Evolutionary conservation across 495 filamentous ascomycete species (phyloP).

Genomic region (Parachaetomium inaequale): DNA sequence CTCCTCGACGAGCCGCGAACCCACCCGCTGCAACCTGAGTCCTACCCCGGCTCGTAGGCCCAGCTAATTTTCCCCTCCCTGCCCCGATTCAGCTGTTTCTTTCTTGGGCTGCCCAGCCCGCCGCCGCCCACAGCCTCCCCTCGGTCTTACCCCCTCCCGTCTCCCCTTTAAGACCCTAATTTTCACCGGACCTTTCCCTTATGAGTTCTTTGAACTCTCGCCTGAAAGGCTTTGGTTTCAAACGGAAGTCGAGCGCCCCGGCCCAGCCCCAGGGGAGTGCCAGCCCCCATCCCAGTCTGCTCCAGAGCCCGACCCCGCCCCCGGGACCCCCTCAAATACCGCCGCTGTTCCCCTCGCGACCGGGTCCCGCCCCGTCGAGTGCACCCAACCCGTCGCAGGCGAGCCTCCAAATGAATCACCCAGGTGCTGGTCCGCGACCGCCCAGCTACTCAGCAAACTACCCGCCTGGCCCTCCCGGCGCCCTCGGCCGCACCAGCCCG

Average conservation of each 20-base stretch:
- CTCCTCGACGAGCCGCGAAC: constrained; percentile 9
- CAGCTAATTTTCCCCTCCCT: constrained; percentile 20
- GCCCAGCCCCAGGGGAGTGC: constrained; percentile 32
- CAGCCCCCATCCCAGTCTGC: constrained; percentile 33
- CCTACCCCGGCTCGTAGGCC: constrained; percentile 10
- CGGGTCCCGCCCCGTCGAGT: constrained; percentile 42
- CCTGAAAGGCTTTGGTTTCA: constrained; percentile 57
- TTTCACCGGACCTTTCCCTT: constrained; percentile 29
- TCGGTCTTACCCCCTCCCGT: constrained; percentile 14
- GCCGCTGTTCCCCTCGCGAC: constrained; percentile 41
- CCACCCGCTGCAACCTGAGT: constrained; percentile 21
- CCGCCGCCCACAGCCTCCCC: constrained; percentile 26
- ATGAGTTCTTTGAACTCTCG: constrained; percentile 63
- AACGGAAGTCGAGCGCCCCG: constrained; percentile 51
- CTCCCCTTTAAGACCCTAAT: constrained; percentile 26
- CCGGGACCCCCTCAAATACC: constrained; percentile 44
- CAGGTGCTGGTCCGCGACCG: constrained; percentile 57
- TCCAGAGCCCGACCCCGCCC: constrained; percentile 40
- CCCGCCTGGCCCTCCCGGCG: constrained; percentile 48
- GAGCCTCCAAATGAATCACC: constrained; percentile 57
- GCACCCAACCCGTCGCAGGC: constrained; percentile 46
- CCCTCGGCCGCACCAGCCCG: constrained; percentile 51
- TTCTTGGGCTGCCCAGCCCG: constrained; percentile 22
- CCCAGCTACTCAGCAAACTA: constrained; percentile 72
- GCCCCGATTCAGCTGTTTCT: constrained; percentile 24